Evolutionary conservation across 768 basidiomycete genomes (phyloP).

Genomic region (Mycena vitilis): DNA sequence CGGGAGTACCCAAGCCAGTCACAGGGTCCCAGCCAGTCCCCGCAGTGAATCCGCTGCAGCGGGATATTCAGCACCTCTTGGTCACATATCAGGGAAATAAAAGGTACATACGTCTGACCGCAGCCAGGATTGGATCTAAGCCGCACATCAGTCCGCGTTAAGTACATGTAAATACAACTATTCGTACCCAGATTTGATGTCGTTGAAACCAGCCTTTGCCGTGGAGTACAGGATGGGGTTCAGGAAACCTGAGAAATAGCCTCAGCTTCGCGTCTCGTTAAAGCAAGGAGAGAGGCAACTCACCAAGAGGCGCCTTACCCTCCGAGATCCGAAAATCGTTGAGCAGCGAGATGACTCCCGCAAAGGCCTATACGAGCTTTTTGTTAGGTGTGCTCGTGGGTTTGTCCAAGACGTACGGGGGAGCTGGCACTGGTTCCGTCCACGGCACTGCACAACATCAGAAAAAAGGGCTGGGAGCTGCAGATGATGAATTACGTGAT

Average conservation of each 20-base stretch:
- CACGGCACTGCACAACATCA: constrained; percentile 34
- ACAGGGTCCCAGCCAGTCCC: constrained; percentile 66
- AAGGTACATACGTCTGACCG: constrained; percentile 54
- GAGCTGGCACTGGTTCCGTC: constrained; percentile 59
- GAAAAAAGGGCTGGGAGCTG: constrained; percentile 37
- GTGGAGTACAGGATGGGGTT: constrained; percentile 62
- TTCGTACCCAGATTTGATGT: constrained; percentile 60
- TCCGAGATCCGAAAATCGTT: constrained; percentile 68
- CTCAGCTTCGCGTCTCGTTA: too few relatives aligned
- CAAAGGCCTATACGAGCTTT: constrained; percentile 57
- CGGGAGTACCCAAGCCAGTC: constrained; percentile 72
- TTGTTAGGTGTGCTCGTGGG: constrained; percentile 20
- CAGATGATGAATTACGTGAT: constrained; percentile 40
- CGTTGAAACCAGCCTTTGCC: constrained; percentile 60
- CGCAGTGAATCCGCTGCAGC: constrained; percentile 52
- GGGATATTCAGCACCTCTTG: neutral
- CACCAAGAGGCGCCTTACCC: constrained; percentile 61
- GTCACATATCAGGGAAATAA: constrained; percentile 12
- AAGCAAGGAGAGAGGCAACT: too few relatives aligned
- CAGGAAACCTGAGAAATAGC: constrained; percentile 54
- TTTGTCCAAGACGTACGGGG: constrained; percentile 54
- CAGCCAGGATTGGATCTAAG: constrained; percentile 68
- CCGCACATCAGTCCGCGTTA: neutral
- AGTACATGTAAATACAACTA: too few relatives aligned
- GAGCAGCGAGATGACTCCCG: constrained; percentile 66